Evolutionary conservation across 129 eudicot genomes (phyloP), one percentile per base, ranked within the genome.

Genomic region (Artemisia annua): DNA sequence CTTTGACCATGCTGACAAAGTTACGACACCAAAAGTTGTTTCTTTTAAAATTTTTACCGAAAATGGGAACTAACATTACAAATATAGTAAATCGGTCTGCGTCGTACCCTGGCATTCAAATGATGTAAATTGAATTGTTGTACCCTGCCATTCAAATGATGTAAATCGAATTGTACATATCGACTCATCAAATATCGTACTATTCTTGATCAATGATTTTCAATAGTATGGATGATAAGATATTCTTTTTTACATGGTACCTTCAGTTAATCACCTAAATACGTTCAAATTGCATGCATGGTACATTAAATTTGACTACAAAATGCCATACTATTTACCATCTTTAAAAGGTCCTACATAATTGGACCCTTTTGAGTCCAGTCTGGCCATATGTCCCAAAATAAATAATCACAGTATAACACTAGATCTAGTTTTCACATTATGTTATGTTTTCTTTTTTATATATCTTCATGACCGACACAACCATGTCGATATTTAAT

Each of bases 401-500:
- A 35, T 39, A n/a, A 39, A 7, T 39, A 39, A 39, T n/a, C n/a
- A n/a, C n/a, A n/a, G n/a, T n/a, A n/a, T 39, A 39, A 39, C 11
- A 39, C 46, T 39, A 39, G 46, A 39, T 39, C 46, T 39, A 39
- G 46, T 39, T 39, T 4, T 32, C 5, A 32, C 7, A 32, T 32
- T 32, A 24, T 51, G 7, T 3, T 26, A 11, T 28, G 13, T 11
- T 60, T 26, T 13, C 22, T 17, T 9, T 32, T 26, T n/a, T n/a
- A n/a, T 32, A 14, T 50, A 68, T 56, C 61, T 63, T 68, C 19
- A 53, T 63, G 35, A 80, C 82, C 79, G 85, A 80, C 85, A 71
- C 17, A 54, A 67, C 66, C 83, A 79, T 69, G 71, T 70, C 79
- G 58, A 15, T 76, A 81, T 66, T 81, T 13, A 84, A 77, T 78